Base-by-base conservation (phyloP, 179 eudicot genomes). In the Silene noctiflora region DNA sequence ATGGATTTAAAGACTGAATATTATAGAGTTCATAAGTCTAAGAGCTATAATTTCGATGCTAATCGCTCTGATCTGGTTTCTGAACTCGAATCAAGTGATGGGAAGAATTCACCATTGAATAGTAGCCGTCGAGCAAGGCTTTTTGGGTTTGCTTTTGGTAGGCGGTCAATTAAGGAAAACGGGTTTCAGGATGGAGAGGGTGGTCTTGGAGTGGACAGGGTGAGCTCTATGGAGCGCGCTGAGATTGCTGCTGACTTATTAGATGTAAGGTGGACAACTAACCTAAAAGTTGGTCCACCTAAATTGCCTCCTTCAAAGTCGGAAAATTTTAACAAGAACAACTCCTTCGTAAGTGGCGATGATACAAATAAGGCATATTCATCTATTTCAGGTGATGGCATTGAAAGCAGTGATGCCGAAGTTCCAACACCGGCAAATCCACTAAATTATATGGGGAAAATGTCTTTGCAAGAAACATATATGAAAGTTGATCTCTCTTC, bases 171-270 rank as follows among this genome's bases (percentile, higher is more conserved):
- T 78, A 83, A 85, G 80, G 86, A 82, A 72, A 79, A 75, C 67
- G 80, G 78, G 16, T 74, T 67, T 33, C 72, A 33, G 35, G 81
- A 63, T 61, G 85, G 81, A 35, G 87, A 81, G 29, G 72, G 77
- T 22, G 72, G 14, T 61, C 19, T 65, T 63, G 80, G 61, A 81
- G 84, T 65, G 61, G 82, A 77, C 39, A 83, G 86, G 69, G 68
- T 68, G 71, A 83, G 78, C 19, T 88, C 89, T 0, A 78, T 91
- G 82, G 91, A 90, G 76, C 85, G 89, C 24, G 98, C 98, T 67
- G 97, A 96, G 86, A 86, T 93, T 53, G 98, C 99, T 68, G 98
- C 99, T 53, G 94, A 96, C 74, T 91, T 93, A 48, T 83, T 96
- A 82, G 99, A 96, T 69, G 84, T 93, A 76, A 86, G 85, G 75